These are phyloP conservation scores for Cytospora chrysosperma DNA, from an alignment of 2,329 filamentous ascomycete species.

Conservation along the genomic window DNA sequence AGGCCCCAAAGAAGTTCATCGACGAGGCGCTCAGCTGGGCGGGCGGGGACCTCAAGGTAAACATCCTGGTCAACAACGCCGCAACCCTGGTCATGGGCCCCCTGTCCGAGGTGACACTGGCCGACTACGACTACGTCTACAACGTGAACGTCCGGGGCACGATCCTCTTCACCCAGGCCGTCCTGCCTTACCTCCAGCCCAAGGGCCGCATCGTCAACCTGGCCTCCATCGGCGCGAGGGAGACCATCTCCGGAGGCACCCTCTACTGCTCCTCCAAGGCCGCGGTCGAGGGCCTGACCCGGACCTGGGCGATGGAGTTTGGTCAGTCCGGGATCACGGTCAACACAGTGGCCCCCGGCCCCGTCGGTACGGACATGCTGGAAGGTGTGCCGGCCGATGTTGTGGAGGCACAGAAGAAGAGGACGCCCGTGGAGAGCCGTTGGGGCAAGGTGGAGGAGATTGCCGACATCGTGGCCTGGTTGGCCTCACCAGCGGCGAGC, in stretches of 20 bases:
- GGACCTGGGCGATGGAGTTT: conserved; percentile 58
- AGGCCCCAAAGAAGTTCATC: conserved; percentile 28
- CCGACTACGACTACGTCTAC: conserved; percentile 54
- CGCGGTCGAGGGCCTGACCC: conserved; percentile 59
- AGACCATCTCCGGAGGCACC: conserved; percentile 43
- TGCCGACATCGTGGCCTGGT: conserved; percentile 53
- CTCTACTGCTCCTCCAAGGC: conserved; percentile 59
- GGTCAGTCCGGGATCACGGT: conserved; percentile 57
- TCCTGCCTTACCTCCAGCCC: conserved; percentile 48
- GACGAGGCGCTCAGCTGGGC: conserved; percentile 25
- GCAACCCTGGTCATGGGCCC: conserved; percentile 33
- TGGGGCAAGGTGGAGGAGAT: conserved; percentile 54
- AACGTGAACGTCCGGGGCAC: conserved; percentile 58
- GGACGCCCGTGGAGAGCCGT: conserved; percentile 51
- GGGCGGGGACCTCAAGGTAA: conserved; percentile 21
- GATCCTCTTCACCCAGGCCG: conserved; percentile 53
- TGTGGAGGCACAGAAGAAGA: conserved; percentile 46
- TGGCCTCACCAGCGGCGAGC: conserved; percentile 48
- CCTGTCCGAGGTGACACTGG: conserved; percentile 42
- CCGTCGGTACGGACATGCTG: conserved; percentile 49
- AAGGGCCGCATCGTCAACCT: conserved; percentile 58
- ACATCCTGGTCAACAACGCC: conserved; percentile 42
- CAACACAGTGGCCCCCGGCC: conserved; percentile 60
- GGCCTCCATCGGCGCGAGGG: conserved; percentile 50
- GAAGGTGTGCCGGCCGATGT: conserved; percentile 46